Conservation (phyloP, 345 rosid genomes). For the Leavenworthia alabamica region DNA sequence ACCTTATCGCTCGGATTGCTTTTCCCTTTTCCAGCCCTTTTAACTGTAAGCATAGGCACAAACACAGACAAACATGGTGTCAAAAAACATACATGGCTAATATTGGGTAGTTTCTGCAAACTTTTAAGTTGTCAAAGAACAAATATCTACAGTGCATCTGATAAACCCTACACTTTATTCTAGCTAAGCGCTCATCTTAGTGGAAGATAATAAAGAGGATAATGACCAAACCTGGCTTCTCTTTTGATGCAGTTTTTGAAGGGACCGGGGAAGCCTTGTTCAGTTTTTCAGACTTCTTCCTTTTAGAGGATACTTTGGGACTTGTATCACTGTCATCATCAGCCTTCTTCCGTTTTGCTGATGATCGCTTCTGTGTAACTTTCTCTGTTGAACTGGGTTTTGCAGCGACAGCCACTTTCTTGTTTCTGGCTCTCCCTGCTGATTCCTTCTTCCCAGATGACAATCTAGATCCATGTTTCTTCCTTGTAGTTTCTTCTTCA, state of each 20-base stretch:
- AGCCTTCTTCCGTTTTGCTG: conserved; percentile 40
- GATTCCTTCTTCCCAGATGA: conserved; percentile 47
- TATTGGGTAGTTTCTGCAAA: conserved; percentile 2
- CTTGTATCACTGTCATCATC: conserved; percentile 55
- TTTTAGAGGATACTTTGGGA: conserved; percentile 57
- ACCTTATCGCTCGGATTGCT: conserved; percentile 54
- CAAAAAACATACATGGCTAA: conserved; percentile 12
- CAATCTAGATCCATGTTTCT: conserved; percentile 42
- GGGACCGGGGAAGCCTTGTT: conserved; percentile 47
- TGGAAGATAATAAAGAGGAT: not conserved
- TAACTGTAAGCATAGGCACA: conserved; percentile 34
- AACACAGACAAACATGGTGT: conserved; percentile 14
- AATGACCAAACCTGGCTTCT: conserved; percentile 46
- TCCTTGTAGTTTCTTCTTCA: conserved; percentile 58
- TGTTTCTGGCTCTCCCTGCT: conserved; percentile 50
- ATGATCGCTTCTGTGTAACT: conserved; percentile 41
- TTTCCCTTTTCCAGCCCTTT: conserved; percentile 56
- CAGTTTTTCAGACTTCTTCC: conserved; percentile 42
- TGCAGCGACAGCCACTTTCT: conserved; percentile 35
- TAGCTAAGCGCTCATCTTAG: not conserved
- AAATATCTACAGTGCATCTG: conserved; percentile 2
- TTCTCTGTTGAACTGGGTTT: conserved; percentile 51
- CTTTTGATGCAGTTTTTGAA: conserved; percentile 51
- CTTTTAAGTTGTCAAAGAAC: not conserved
- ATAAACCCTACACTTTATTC: not conserved